Evolutionary conservation across 1,139 yeast genomes (phyloP), one percentile per base, ranked within the genome.

Genomic region (Suhomyces terraborum): DNA sequence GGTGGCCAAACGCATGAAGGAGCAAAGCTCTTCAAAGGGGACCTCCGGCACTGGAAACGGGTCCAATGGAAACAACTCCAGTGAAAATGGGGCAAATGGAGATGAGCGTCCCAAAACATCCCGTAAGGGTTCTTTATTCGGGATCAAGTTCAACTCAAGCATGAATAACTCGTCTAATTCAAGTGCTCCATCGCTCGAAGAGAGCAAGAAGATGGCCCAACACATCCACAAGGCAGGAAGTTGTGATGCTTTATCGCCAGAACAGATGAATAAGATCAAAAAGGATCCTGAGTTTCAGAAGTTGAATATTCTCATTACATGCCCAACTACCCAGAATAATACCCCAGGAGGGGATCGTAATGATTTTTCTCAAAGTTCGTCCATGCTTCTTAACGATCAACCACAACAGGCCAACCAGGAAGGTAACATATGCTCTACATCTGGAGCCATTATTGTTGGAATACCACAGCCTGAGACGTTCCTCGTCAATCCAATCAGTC

Each of bases 391-490:
- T 32, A 63, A 52, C 24, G 66, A 58, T 14, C 55, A 43, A 26
- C 52, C 37, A 7, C 54, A 37, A 34, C 46, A 35, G 32, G 32
- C 34, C 26, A 35, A 32, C 45, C 46, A 44, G 3, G 50, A 50
- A 6, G 53, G 50, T 8, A 45, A 58, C 3, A 53, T 67, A 2
- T 57, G 64, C 10, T 45, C 66, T 1, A 45, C 48, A 0, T 65
- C 72, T 3, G 61, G 69, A 40, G 62, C 66, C 13, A 64, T 73
- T 4, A 54, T 73, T 4, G 66, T 73, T 8, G 78, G 78, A 0
- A 72, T 73, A 12, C 77, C 77, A 0, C 60, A 61, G 14, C 75
- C 77, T 1, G 78, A 73, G 42, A 54, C 67, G 1, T 58, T 53
- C 34, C 53, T 71, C 22, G 52, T 54, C 10, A 56, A 50, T 26